Evolutionary conservation across 495 filamentous ascomycete genomes (phyloP), one percentile per base, ranked within the genome.

Genomic region (Penicillium roqueforti): DNA sequence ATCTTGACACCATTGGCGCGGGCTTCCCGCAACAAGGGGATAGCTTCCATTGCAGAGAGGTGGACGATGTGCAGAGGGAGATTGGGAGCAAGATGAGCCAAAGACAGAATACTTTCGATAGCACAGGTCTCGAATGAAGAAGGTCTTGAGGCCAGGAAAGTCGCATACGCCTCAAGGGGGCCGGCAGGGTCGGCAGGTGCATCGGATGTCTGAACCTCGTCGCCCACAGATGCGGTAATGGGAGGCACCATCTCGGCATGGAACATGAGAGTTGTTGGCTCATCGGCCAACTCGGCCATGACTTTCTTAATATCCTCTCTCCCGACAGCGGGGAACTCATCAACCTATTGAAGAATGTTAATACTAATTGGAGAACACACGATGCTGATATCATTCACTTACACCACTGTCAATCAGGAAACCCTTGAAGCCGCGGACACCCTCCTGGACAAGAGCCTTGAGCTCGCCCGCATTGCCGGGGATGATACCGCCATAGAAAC

Each of bases 201-300:
- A 0, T 80, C 73, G 0, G 90, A 90, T 40, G 65, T 72, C 60
- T 90, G 88, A 11, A 87, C 86, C 14, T 82, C 81, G 65, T 95
- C 89, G 39, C 89, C 88, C 10, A 91, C 87, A 0, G 90, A 91
- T 56, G 83, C 83, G 39, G 88, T 74, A 55, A 91, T 87, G 3
- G 92, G 91, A 2, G 93, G 93, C 19, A 96, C 84, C 91, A 96
- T 97, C 72, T 98, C 93, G 18, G 93, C 93, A 63, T 98, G 93
- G 73, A 98, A 98, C 92, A 98, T 97, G 39, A 97, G 76, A 0
- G 89, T 92, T 14, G 93, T 98, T 40, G 88, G 79, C 34, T 80
- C 73, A 60, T 88, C 84, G 36, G 85, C 85, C 47, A 98, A 78
- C 41, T 86, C 88, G 7, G 69, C 78, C 83, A 98, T 89, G 39